phyloP scores from a whole-genome alignment of 2,329 filamentous ascomycete genomes.

The Fusarium torreyae region DNA sequence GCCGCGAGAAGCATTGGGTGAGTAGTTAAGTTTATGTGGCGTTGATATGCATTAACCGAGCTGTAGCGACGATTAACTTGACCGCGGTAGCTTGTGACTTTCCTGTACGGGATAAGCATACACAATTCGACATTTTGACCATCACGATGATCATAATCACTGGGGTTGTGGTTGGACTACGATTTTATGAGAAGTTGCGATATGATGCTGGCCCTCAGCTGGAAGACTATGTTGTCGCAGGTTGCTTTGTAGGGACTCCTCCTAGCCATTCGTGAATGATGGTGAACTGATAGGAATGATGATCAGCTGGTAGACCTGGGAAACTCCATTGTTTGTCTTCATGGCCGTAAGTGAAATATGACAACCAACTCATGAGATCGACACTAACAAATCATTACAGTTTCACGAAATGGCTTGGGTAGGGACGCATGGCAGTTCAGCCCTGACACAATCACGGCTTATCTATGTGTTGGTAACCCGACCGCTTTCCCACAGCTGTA shows the following conservation, averaged over 20 bases:
- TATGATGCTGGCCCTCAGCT: not conserved
- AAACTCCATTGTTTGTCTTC: not conserved
- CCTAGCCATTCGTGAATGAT: not conserved
- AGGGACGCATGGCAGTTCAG: constrained; percentile 20
- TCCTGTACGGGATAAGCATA: constrained; percentile 11
- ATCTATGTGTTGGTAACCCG: not conserved
- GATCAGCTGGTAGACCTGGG: not conserved
- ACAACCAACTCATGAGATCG: accelerated
- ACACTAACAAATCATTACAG: not conserved
- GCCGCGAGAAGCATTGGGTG: constrained; percentile 4
- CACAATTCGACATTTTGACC: not conserved
- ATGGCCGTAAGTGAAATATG: not conserved
- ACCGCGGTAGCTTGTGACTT: constrained; percentile 1
- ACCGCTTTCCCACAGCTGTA: accelerated
- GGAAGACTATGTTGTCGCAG: constrained; percentile 1
- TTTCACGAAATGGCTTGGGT: constrained; percentile 16
- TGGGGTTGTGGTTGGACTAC: not conserved
- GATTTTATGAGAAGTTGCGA: not conserved
- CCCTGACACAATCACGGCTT: not conserved
- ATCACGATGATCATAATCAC: not conserved
- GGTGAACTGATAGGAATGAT: not conserved
- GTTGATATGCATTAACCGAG: not conserved
- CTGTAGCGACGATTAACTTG: not conserved
- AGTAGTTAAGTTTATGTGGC: not conserved
- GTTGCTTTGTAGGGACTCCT: not conserved